Base-by-base conservation (phyloP, 2,329 filamentous ascomycete species). In the Lachnum nothofagi region DNA sequence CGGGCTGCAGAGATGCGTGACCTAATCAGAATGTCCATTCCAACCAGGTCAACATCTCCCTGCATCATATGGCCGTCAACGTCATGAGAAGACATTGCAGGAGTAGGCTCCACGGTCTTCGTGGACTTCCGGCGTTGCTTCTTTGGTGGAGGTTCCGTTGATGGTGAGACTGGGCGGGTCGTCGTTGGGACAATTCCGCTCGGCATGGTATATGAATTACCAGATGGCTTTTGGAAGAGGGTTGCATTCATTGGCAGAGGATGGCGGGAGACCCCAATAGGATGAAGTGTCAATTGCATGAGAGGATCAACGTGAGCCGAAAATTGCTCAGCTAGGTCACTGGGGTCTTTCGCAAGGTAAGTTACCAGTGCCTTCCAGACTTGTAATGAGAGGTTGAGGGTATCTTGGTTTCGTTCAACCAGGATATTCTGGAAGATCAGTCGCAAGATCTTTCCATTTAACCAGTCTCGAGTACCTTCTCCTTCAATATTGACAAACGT, bases 41-140 rank as follows among this genome's bases (percentile, higher is more conserved):
- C 91, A 22, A 98, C 91, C 35, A 98, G 76, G 63, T 98, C 94
- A 40, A 97, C 85, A 62, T 98, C 94, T 44, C 94, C 93, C 65
- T 91, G 88, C 74, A 98, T 90, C 85, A 98, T 96, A 59, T 95
- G 91, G 8, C 91, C 93, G 66, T 98, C 93, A 16, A 98, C 89
- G 66, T 98, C 95, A 68, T 98, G 93, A 1, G 86, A 80, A n/a
- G 86, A 73, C n/a, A 72, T 78, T 3, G 78, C 70, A 1, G 79
- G 71, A 1, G 78, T 72, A 7, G 77, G 69, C 23, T 91, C 85
- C 46, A 93, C 88, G 17, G 79, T 71, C 72, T 94, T 95, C n/a
- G 87, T 83, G 0, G 87, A 87, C 67, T 90, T 94, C 52, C 90
- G 83, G 27, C 90, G 80, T 56, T 88, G 83, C 68, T 93, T 88